Base-by-base conservation (phyloP, 1,284 basidiomycete species). In the Ganoderma boninense region DNA sequence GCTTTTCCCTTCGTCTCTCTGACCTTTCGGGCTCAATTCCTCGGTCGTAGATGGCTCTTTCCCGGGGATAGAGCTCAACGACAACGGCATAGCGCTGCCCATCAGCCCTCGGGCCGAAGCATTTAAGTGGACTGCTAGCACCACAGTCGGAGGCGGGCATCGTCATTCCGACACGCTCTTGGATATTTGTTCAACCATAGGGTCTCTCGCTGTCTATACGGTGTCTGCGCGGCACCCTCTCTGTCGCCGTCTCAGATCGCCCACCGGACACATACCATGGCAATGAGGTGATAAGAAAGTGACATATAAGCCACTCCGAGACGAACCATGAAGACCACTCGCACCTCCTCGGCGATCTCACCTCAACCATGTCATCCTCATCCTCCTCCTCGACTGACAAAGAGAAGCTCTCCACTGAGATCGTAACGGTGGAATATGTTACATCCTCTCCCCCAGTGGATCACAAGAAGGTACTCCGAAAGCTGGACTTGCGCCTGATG, bases 401-500 rank as follows among this genome's bases (percentile, higher is more conserved):
- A 8, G 38, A 40, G 38, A 40, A 40, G 38, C 38, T 40, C 6
- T 40, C 38, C 38, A 8, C 49, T 26, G 8, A 14, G 5, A 29
- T 23, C 3, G 23, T 13, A 1, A 23, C 13, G 4, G 49, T 54
- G 11, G n/a, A 23, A 13, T 23, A 1, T 23, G 23, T 13, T 10
- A 1, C 23, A n/a, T 3, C 5, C 49, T 29, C 26, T 0, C 13
- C n/a, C 11, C 0, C 49, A 6, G 46, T 64, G 18, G 62, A 52
- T 23, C 18, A 35, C 13, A 11, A 38, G 20, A 49, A 40, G 35
- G 71, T 78, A 20, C 42, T 77, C 18, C 72, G 77, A 42, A 78
- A 77, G 64, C 44, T 78, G 10, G 77, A 78, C 60, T 60, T 69
- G 42, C 68, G 72, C 59, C 77, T 49, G n/a, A 20, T 49, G 5